These are phyloP conservation scores for Tylopilus subfusipes DNA, from an alignment of 768 basidiomycete species.

Conservation along the genomic window DNA sequence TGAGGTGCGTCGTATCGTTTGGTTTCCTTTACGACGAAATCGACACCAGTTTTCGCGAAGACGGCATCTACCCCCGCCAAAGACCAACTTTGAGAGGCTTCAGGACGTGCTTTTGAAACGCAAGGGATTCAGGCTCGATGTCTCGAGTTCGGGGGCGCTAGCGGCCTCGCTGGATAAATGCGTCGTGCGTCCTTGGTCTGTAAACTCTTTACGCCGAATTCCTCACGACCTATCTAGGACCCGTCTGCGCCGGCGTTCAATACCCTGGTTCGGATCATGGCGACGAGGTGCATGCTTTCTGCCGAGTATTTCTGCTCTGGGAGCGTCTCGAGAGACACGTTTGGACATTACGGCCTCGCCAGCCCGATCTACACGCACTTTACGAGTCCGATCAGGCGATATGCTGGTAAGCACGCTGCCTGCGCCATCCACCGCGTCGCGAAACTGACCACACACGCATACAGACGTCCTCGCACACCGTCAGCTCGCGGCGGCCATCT, in stretches of 20 bases:
- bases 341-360: constrained; percentile 97
- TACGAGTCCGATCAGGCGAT: constrained; percentile 94
- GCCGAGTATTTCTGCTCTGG: constrained; percentile 99
- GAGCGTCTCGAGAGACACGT: constrained; percentile 86
- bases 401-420: constrained; percentile 61
- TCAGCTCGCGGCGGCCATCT: constrained; percentile 88
- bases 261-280: constrained; percentile 97
- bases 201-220: neutral
- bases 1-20: constrained; percentile 49
- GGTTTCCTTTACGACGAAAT: neutral
- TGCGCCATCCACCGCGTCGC: too few species aligned
- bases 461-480: constrained; percentile 93
- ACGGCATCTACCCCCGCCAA: constrained; percentile 88
- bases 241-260: constrained; percentile 86
- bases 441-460: neutral
- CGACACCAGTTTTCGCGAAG: constrained; percentile 35
- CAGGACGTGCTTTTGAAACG: constrained; percentile 89
- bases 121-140: constrained; percentile 78
- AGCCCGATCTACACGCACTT: constrained; percentile 98
- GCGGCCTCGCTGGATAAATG: constrained; percentile 87
- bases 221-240: constrained; percentile 49
- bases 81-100: constrained; percentile 91
- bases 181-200: constrained; percentile 49
- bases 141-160: constrained; percentile 85
- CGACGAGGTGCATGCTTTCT: constrained; percentile 95